These are phyloP conservation scores for Cornus controversa DNA, from an alignment of 148 eudicot genomes.

Conservation along the genomic window DNA sequence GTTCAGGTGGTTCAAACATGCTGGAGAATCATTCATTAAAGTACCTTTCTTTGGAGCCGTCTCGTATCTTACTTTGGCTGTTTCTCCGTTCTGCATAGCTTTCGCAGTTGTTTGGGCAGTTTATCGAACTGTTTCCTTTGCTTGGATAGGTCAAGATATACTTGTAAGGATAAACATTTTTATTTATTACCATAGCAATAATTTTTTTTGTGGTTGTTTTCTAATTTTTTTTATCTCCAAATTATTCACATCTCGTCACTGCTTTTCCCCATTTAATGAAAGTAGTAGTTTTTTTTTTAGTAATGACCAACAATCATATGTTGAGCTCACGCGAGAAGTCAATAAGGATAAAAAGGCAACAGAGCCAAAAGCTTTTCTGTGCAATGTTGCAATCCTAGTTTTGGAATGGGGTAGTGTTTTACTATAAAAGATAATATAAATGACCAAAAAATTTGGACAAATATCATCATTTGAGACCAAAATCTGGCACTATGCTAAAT, in stretches of 20 bases:
- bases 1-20: slow-evolving; percentile 61
- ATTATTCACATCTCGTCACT: not conserved
- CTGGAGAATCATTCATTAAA: slow-evolving; percentile 58
- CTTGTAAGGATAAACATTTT: slow-evolving; percentile 57
- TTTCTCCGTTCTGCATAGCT: slow-evolving; percentile 77
- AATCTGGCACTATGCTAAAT: not conserved
- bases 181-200: not conserved
- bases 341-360: not conserved
- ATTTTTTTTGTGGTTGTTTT: not conserved
- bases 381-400: not conserved
- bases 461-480: not conserved
- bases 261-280: not conserved
- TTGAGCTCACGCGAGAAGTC: not conserved
- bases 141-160: slow-evolving; percentile 93
- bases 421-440: no score
- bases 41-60: slow-evolving; percentile 74
- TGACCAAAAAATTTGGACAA: not conserved
- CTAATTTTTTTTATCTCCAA: not conserved
- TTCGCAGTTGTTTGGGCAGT: slow-evolving; percentile 79
- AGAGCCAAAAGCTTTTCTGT: not conserved
- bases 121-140: slow-evolving; percentile 48
- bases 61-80: slow-evolving; percentile 73
- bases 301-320: not conserved
- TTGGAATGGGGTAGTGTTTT: not conserved
- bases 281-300: not conserved